Percentiles rank a stretch among this genome's conserved stretches.
Conservation (phyloP, 176 grass and related monocot genomes). For the Guadua angustifolia region DNA sequence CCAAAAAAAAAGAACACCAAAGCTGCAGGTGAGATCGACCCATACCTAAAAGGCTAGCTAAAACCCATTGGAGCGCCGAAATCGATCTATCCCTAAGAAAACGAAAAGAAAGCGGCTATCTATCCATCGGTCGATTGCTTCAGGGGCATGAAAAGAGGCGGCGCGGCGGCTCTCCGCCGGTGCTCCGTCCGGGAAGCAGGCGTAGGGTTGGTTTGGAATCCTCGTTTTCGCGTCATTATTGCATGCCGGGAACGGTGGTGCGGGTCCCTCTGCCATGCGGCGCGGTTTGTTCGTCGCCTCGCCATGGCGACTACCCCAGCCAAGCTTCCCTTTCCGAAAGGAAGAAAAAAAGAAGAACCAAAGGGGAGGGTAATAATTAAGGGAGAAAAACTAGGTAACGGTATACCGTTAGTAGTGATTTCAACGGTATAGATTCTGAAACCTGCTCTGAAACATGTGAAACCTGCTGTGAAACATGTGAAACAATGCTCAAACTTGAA, state of each 20-base stretch:
- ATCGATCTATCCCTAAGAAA: too few species aligned
- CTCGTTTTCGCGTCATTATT: slow-evolving; percentile 12
- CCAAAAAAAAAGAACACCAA: too few species aligned
- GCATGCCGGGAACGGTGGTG: background rate
- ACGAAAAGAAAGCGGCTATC: too few species aligned
- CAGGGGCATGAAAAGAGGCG: background rate
- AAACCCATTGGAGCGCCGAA: too few species aligned
- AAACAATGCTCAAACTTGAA: too few species aligned
- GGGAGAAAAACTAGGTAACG: too few species aligned
- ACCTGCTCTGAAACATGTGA: too few species aligned
- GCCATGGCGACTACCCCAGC: background rate
- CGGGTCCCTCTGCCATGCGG: background rate
- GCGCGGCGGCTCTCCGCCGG: background rate
- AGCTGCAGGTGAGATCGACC: too few species aligned
- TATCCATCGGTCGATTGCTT: background rate
- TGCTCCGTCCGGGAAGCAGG: slow-evolving; percentile 15
- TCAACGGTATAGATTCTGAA: too few species aligned
- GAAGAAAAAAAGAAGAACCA: background rate
- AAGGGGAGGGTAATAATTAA: background rate
- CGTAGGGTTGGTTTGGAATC: background rate
- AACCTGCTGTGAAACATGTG: too few species aligned
- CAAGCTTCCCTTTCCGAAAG: background rate
- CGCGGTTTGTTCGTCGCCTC: background rate
- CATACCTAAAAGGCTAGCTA: too few species aligned
- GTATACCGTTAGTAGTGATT: too few species aligned